Evolutionary conservation across 257 asterid species (phyloP).

Genomic region (Euphrasia confusa): DNA sequence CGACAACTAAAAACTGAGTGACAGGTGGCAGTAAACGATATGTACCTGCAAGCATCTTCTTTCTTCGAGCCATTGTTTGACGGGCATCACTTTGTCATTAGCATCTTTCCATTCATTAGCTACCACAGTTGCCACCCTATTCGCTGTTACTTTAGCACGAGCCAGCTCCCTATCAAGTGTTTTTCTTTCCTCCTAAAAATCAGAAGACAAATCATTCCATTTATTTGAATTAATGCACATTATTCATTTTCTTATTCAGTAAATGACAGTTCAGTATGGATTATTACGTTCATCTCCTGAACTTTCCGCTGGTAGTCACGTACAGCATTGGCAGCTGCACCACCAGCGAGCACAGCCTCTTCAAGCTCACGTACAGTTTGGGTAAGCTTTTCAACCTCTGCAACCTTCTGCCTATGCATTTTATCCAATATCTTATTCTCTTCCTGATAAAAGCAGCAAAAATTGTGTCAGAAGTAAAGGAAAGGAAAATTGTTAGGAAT

Average conservation of each 20-base stretch:
- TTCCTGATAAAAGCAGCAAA: constrained; percentile 49
- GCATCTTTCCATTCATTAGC: constrained; percentile 99
- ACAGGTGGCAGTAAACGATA: constrained; percentile 7
- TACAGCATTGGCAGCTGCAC: constrained; percentile 99
- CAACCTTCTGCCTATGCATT: constrained; percentile 94
- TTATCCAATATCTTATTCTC: constrained; percentile 92
- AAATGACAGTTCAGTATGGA: constrained; percentile 17
- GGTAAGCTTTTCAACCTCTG: constrained; percentile 94
- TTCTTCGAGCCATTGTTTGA: constrained; percentile 97
- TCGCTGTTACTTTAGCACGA: constrained; percentile 97
- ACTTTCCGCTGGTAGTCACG: constrained; percentile 98
- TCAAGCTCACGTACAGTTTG: constrained; percentile 98
- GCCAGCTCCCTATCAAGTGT: constrained; percentile 97
- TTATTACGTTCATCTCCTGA: constrained; percentile 92
- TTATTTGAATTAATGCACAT: constrained; percentile 20
- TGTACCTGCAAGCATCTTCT: constrained; percentile 85
- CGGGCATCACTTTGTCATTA: constrained; percentile 98
- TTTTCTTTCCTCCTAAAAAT: constrained; percentile 81
- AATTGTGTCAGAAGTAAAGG: constrained; percentile 1
- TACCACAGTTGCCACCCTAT: constrained; percentile 96
- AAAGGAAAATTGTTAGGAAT: neutral
- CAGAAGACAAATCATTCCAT: constrained; percentile 13
- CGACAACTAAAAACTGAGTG: constrained; percentile 6
- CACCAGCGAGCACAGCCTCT: constrained; percentile 98
- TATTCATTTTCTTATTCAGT: constrained; percentile 12